Evolutionary conservation across 257 asterid species (phyloP).

Genomic region (Solanum pinnatisectum): DNA sequence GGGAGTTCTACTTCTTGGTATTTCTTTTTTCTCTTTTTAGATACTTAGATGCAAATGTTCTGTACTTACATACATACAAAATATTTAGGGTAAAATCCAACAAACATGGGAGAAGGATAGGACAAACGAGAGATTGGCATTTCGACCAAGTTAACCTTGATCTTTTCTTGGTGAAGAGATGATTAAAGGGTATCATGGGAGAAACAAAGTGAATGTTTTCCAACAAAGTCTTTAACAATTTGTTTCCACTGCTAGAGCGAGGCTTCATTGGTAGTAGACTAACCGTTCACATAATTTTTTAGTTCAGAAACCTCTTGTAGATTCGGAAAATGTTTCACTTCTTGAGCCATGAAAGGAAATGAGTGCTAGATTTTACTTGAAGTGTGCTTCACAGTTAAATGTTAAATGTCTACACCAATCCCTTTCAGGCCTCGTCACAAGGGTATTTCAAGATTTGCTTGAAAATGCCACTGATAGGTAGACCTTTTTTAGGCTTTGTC

Average conservation of each 20-base stretch:
- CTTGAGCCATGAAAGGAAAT: not conserved
- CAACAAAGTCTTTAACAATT: not conserved
- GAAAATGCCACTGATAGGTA: not conserved
- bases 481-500: not conserved
- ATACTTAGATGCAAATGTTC: not conserved
- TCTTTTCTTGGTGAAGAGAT: not conserved
- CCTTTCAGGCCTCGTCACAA: not conserved
- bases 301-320: not conserved
- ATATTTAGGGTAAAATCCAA: not conserved
- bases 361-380: not conserved
- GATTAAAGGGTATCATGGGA: not conserved
- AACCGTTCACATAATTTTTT: not conserved
- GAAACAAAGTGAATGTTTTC: not conserved
- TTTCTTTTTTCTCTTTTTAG: not conserved
- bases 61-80: not conserved
- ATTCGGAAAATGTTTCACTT: not conserved
- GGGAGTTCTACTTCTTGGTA: not conserved
- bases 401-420: not conserved
- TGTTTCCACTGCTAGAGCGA: not conserved
- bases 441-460: not conserved
- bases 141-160: not conserved
- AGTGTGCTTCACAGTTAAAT: not conserved
- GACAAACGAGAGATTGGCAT: not conserved
- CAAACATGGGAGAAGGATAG: not conserved
- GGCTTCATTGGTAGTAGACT: too few species aligned